These are phyloP conservation scores for Ophiorrhiza pumila DNA, from an alignment of 257 asterid species.

Conservation along the genomic window DNA sequence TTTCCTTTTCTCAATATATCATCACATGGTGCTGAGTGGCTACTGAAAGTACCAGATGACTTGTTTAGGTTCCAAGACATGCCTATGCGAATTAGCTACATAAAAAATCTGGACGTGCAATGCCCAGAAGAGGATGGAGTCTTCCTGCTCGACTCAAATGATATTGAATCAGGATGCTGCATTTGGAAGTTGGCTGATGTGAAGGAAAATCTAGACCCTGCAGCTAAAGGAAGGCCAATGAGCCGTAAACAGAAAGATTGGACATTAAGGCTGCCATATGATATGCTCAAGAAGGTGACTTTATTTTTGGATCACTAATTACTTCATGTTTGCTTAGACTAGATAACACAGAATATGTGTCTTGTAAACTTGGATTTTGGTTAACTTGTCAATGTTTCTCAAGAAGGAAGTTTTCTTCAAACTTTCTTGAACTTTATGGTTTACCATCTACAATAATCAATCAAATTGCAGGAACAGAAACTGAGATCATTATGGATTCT, in stretches of 20 bases:
- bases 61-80: slow-evolving; percentile 65
- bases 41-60: slow-evolving; percentile 79
- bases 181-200: slow-evolving; percentile 87
- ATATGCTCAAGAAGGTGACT: slow-evolving; percentile 41
- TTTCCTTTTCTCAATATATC: slow-evolving; percentile 52
- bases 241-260: slow-evolving; percentile 74
- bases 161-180: slow-evolving; percentile 56
- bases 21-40: slow-evolving; percentile 83
- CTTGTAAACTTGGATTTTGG: neutral
- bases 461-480: slow-evolving; percentile 3
- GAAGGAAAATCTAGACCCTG: slow-evolving; percentile 81
- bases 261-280: slow-evolving; percentile 52
- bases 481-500: neutral
- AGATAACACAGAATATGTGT: neutral
- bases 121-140: slow-evolving; percentile 46
- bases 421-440: neutral
- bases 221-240: slow-evolving; percentile 77
- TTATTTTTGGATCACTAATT: slow-evolving; percentile 43
- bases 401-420: neutral
- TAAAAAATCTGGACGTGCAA: slow-evolving; percentile 35
- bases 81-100: slow-evolving; percentile 69
- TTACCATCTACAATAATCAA: slow-evolving; percentile 1
- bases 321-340: neutral
- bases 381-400: neutral
- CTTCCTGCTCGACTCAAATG: slow-evolving; percentile 59